Evolutionary conservation across 2,329 filamentous ascomycete genomes (phyloP).

Genomic region (Apiospora pterosperma): DNA sequence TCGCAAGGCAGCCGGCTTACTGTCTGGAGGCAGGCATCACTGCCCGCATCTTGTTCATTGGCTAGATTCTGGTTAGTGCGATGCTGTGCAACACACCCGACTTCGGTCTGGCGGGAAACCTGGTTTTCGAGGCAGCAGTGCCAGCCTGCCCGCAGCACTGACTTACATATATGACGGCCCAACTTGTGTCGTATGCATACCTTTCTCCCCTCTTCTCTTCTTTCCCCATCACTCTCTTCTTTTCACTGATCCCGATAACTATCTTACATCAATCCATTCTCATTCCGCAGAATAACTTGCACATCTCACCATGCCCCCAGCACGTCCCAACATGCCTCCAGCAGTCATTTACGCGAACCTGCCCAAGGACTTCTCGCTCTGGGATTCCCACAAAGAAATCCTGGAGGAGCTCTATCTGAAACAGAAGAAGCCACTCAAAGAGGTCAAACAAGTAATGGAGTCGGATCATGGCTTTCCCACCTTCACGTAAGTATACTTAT

Average conservation of each 20-base stretch:
- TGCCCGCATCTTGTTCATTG: no score
- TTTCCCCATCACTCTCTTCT: not conserved
- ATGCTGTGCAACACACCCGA: not conserved
- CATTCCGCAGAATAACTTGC: not conserved
- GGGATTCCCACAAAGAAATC: not conserved
- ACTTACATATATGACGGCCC: not conserved
- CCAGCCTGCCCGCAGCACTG: not conserved
- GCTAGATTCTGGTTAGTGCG: not conserved
- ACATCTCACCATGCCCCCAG: not conserved
- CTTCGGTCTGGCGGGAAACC: not conserved
- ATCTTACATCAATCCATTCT: not conserved
- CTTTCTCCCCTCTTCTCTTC: not conserved
- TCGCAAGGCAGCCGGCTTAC: not conserved
- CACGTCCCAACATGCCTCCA: not conserved
- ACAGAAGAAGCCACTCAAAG: not conserved
- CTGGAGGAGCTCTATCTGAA: not conserved
- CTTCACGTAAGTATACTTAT: not conserved
- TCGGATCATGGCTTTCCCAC: not conserved
- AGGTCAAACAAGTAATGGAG: not conserved
- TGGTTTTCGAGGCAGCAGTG: not conserved
- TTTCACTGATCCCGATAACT: no score
- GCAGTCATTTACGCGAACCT: not conserved
- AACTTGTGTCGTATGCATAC: no score
- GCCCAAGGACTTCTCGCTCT: not conserved
- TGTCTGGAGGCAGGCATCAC: no score